These are phyloP conservation scores for Myriosclerotinia duriaeana DNA, from an alignment of 2,329 filamentous ascomycete species.

Conservation along the genomic window DNA sequence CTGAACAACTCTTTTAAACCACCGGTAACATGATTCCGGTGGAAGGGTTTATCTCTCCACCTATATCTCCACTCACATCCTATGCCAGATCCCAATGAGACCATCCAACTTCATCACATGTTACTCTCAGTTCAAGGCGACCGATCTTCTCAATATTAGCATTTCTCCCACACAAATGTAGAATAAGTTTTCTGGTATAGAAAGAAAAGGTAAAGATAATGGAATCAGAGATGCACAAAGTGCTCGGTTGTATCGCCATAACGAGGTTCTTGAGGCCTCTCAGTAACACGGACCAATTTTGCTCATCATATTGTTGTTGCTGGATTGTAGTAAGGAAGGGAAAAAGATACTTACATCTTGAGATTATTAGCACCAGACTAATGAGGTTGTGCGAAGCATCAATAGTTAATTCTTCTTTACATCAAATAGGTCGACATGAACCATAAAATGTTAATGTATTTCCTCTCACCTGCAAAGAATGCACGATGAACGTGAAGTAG, in stretches of 20 bases:
- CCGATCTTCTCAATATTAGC: constrained; percentile 2
- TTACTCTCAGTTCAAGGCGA: no score
- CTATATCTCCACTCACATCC: no score
- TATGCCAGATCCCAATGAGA: no score
- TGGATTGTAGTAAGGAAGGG: not conserved
- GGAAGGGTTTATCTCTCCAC: no score
- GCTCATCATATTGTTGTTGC: constrained; percentile 13
- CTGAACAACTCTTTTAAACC: no score
- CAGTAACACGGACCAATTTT: constrained; percentile 23
- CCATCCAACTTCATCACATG: no score
- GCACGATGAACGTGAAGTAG: not conserved
- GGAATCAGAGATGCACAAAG: constrained; percentile 18
- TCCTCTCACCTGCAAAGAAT: not conserved
- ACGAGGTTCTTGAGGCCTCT: constrained; percentile 22
- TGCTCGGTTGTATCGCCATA: constrained; percentile 20
- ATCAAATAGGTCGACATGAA: not conserved
- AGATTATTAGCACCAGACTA: not conserved
- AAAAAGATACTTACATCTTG: not conserved
- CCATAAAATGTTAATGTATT: not conserved
- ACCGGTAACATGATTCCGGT: no score
- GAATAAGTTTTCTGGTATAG: not conserved
- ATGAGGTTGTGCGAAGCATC: not conserved
- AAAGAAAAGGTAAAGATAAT: not conserved
- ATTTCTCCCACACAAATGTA: not conserved
- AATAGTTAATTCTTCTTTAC: no score